phyloP scores from a whole-genome alignment of 2,329 filamentous ascomycete species.

The Plectosphaerella cucumerina region DNA sequence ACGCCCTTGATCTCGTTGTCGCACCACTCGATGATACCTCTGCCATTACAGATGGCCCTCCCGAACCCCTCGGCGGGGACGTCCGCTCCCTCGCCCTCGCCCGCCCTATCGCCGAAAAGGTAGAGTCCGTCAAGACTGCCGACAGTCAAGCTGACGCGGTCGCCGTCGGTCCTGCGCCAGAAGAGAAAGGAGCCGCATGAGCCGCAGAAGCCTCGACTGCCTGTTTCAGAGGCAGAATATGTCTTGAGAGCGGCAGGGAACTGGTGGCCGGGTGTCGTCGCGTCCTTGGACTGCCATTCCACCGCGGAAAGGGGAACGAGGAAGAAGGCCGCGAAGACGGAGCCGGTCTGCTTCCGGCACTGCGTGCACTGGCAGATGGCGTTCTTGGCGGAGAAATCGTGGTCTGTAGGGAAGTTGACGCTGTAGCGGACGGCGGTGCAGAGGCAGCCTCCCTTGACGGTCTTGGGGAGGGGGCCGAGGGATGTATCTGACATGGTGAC shows the following conservation, averaged over 20 bases:
- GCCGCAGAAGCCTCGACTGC: slow-evolving; percentile 43
- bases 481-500: background rate
- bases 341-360: slow-evolving; percentile 47
- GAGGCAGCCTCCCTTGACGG: slow-evolving; percentile 47
- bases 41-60: slow-evolving; percentile 30
- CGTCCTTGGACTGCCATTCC: slow-evolving; percentile 24
- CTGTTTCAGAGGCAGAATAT: slow-evolving; percentile 34
- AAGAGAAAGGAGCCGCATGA: slow-evolving; percentile 45
- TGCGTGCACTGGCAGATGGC: slow-evolving; percentile 51
- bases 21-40: slow-evolving; percentile 33
- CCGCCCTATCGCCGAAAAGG: slow-evolving; percentile 18
- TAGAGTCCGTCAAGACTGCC: slow-evolving; percentile 41
- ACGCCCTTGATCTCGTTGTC: slow-evolving; percentile 43
- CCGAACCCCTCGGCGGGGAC: slow-evolving; percentile 25
- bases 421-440: slow-evolving; percentile 45
- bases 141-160: slow-evolving; percentile 30
- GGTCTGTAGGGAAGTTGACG: slow-evolving; percentile 37
- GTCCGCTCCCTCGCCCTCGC: background rate
- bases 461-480: slow-evolving; percentile 19
- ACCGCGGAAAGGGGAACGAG: slow-evolving; percentile 28
- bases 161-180: slow-evolving; percentile 30
- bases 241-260: slow-evolving; percentile 19
- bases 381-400: slow-evolving; percentile 39
- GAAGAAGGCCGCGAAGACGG: slow-evolving; percentile 39
- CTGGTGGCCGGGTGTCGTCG: slow-evolving; percentile 14